Evolutionary conservation across 139 green algal species (phyloP).

Genomic region (Auxenochlorella pyrenoidosa): DNA sequence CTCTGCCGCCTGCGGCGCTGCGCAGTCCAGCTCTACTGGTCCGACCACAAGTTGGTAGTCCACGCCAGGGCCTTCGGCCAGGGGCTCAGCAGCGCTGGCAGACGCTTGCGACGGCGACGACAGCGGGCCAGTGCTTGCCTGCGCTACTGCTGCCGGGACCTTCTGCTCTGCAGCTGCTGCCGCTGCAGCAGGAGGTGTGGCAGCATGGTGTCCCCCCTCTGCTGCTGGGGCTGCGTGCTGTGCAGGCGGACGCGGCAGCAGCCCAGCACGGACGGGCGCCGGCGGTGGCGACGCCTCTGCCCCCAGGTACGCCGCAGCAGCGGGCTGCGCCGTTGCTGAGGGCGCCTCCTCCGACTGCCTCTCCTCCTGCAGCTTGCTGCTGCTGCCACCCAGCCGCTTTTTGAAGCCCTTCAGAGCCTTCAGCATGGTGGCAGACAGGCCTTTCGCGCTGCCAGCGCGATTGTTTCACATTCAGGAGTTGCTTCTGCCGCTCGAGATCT

Average conservation of each 20-base stretch:
- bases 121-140: not conserved
- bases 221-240: not conserved
- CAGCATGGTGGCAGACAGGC: not conserved
- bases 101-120: not conserved
- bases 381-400: constrained; percentile 18
- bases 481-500: not conserved
- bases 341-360: too few species aligned
- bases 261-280: not conserved
- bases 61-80: not conserved
- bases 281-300: not conserved
- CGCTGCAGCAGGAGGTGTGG: not conserved
- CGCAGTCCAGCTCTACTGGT: not conserved
- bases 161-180: not conserved
- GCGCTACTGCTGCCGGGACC: not conserved
- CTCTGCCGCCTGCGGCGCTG: not conserved
- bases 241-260: not conserved
- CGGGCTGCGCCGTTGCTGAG: not conserved
- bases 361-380: not conserved
- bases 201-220: not conserved
- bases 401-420: constrained; percentile 16
- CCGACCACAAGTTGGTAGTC: constrained; percentile 25
- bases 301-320: too few species aligned
- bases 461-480: not conserved
- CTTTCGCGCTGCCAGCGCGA: not conserved
- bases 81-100: not conserved